phyloP scores from a whole-genome alignment of 2,329 filamentous ascomycete genomes.

The Stachybotrys chlorohalonatus region DNA sequence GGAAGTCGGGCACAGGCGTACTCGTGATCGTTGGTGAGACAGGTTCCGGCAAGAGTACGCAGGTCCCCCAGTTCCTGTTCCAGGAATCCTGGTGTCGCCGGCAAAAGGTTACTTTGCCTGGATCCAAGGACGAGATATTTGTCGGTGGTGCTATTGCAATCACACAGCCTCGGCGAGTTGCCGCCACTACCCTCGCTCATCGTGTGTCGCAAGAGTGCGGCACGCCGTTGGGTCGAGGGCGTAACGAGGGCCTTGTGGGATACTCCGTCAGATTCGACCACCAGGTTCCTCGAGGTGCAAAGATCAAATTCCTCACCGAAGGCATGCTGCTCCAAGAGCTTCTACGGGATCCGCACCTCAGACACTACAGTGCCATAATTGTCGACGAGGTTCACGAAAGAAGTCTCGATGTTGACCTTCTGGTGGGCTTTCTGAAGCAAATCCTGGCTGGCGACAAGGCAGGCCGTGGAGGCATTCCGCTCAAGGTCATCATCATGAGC shows the following conservation, averaged over 20 bases:
- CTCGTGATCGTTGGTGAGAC: constrained; percentile 88
- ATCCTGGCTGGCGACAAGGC: constrained; percentile 55
- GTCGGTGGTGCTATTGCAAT: constrained; percentile 82
- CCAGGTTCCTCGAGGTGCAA: constrained; percentile 68
- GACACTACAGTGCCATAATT: constrained; percentile 79
- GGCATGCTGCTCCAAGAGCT: constrained; percentile 95
- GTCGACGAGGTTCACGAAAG: constrained; percentile 97
- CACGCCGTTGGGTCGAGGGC: constrained; percentile 36
- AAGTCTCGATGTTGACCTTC: constrained; percentile 85
- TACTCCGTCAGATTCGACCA: constrained; percentile 96
- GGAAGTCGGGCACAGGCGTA: constrained; percentile 51
- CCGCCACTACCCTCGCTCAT: constrained; percentile 81
- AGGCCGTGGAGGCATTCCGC: constrained; percentile 59
- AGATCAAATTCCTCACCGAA: constrained; percentile 90
- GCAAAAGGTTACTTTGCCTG: constrained; percentile 39
- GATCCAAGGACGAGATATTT: constrained; percentile 29
- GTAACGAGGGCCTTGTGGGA: constrained; percentile 53
- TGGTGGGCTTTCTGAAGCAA: constrained; percentile 80
- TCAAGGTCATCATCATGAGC: constrained; percentile 95
- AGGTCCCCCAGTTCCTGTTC: constrained; percentile 84
- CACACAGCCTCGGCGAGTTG: constrained; percentile 88
- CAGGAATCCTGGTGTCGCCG: constrained; percentile 69
- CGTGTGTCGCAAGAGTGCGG: constrained; percentile 74
- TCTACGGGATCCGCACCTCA: constrained; percentile 71
- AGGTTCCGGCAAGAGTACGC: constrained; percentile 93